A percentile compares a stretch with the other conserved stretches of the same genome.
Conservation (phyloP, 2,329 filamentous ascomycete genomes). For the Hypoxylon sp. region DNA sequence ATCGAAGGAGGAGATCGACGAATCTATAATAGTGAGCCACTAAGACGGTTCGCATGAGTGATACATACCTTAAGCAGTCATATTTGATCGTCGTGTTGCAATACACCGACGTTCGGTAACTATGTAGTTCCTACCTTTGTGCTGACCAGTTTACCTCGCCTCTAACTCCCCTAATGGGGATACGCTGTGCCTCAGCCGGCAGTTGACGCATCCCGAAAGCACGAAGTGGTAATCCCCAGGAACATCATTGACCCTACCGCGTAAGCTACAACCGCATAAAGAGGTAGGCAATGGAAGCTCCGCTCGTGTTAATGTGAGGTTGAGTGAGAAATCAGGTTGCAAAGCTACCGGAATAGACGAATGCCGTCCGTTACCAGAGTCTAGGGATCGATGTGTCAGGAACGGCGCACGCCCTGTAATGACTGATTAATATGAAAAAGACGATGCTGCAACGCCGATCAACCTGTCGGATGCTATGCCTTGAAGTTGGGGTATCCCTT, state of each 20-base stretch:
- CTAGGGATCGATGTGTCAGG: constrained; percentile 31
- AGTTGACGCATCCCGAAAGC: constrained; percentile 37
- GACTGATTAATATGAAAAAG: constrained; percentile 37
- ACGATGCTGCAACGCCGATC: constrained; percentile 16
- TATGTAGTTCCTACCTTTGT: constrained; percentile 27
- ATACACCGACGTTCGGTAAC: constrained; percentile 28
- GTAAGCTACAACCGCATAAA: constrained; percentile 26
- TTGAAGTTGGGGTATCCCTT: constrained; percentile 26
- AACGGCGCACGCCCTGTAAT: constrained; percentile 35
- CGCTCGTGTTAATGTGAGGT: constrained; percentile 22
- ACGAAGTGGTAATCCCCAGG: constrained; percentile 30
- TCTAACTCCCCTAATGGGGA: constrained; percentile 34
- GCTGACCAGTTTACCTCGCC: constrained; percentile 40
- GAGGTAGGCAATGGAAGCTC: constrained; percentile 28
- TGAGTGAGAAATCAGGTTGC: constrained; percentile 14
- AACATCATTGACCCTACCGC: constrained; percentile 40
- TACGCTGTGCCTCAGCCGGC: constrained; percentile 30
- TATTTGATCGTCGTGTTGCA: constrained; percentile 36
- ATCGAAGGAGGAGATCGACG: constrained; percentile 22
- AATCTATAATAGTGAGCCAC: constrained; percentile 23
- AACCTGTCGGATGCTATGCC: constrained; percentile 26
- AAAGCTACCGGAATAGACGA: constrained; percentile 20
- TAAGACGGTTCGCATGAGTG: constrained; percentile 8
- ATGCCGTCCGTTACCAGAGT: constrained; percentile 28
- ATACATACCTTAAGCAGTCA: constrained; percentile 26